Conservation (phyloP, 768 basidiomycete species). For the Mycena sanguinolenta region DNA sequence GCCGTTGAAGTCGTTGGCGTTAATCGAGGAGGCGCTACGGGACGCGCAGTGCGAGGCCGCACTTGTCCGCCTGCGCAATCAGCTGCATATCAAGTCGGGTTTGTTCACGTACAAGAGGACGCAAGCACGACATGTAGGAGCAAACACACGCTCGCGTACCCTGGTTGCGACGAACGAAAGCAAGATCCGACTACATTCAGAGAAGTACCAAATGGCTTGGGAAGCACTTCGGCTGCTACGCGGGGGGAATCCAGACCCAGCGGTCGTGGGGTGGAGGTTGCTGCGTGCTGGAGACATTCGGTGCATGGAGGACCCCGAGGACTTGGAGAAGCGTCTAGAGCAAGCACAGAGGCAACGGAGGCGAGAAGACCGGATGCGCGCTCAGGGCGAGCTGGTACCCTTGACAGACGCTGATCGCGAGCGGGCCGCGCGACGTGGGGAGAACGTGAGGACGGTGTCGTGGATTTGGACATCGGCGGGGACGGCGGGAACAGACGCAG, state of each 20-base stretch:
- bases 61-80: constrained; percentile 17
- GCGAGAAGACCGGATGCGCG: too few species aligned
- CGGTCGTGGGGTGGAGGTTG: background rate
- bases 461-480: constrained; percentile 17
- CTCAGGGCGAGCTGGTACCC: too few species aligned
- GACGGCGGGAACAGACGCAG: background rate
- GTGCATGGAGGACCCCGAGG: constrained; percentile 22
- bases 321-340: background rate
- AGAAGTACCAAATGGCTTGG: constrained; percentile 29
- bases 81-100: constrained; percentile 24
- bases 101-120: constrained; percentile 10
- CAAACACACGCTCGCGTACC: constrained; percentile 23
- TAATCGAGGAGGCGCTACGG: constrained; percentile 16
- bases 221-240: constrained; percentile 3
- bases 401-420: background rate
- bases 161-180: constrained; percentile 20
- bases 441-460: constrained; percentile 1
- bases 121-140: constrained; percentile 5
- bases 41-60: constrained; percentile 21
- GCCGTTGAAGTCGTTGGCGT: too few species aligned
- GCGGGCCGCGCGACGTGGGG: background rate
- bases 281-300: background rate
- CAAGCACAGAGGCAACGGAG: too few species aligned
- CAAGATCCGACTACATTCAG: constrained; percentile 22
- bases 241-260: background rate